Evolutionary conservation across 768 basidiomycete genomes (phyloP).

Genomic region (Amyloporia xantha): DNA sequence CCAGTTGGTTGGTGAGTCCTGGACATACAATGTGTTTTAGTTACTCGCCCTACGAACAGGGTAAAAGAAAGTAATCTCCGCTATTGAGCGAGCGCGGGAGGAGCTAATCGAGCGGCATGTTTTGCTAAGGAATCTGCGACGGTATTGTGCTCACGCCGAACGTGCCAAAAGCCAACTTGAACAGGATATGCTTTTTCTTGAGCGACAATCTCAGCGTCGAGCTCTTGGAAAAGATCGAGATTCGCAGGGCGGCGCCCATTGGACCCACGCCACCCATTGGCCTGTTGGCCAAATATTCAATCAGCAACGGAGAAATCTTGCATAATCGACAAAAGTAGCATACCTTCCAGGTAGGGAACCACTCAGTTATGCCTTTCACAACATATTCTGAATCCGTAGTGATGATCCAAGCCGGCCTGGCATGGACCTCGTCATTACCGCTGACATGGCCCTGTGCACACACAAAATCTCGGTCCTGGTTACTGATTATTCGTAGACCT

Average conservation of each 20-base stretch:
- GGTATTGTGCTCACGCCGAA: neutral
- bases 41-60: too few relatives aligned
- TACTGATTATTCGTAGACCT: neutral
- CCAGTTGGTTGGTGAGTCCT: too few relatives aligned
- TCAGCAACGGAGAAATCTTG: neutral
- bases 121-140: neutral
- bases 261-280: neutral
- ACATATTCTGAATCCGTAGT: conserved; percentile 32
- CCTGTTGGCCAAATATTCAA: neutral
- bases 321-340: neutral
- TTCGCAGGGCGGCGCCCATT: neutral
- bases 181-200: neutral
- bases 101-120: neutral
- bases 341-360: conserved; percentile 30
- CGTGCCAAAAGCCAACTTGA: neutral
- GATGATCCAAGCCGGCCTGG: conserved; percentile 13
- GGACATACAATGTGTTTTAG: too few relatives aligned
- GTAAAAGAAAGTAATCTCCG: too few relatives aligned
- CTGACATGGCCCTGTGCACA: too few relatives aligned
- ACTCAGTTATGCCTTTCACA: conserved; percentile 30
- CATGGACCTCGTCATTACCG: too few relatives aligned
- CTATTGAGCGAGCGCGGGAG: too few relatives aligned
- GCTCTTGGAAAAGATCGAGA: neutral
- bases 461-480: neutral
- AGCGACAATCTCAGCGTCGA: conserved; percentile 1